Conservation (phyloP, 768 basidiomycete species). For the Phlegmacium glaucopus region DNA sequence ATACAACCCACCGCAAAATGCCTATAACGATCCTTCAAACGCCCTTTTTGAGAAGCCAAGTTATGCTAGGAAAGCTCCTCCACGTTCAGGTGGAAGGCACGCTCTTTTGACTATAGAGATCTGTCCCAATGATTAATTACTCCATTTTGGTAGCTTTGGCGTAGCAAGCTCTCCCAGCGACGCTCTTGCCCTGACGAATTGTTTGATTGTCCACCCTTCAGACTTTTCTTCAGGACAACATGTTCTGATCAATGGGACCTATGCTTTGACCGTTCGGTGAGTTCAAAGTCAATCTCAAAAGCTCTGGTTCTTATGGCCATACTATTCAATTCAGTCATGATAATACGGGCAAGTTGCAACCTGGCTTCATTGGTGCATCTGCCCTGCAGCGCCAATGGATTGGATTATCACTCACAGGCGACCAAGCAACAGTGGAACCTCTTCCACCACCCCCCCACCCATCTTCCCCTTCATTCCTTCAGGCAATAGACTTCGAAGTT, state of each 20-base stretch:
- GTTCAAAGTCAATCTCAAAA: background rate
- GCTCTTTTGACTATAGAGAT: slow-evolving; percentile 1
- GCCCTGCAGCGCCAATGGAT: slow-evolving; percentile 87
- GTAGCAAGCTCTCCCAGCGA: slow-evolving; percentile 64
- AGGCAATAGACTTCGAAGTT: slow-evolving; percentile 78
- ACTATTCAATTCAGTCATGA: slow-evolving; percentile 76
- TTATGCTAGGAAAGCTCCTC: slow-evolving; percentile 38
- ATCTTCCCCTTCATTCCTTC: slow-evolving; percentile 57
- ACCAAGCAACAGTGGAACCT: slow-evolving; percentile 67
- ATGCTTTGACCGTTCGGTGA: slow-evolving; percentile 74
- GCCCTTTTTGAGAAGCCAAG: slow-evolving; percentile 49
- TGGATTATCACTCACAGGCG: slow-evolving; percentile 74
- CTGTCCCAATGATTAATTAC: too few relatives aligned
- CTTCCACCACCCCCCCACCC: slow-evolving; percentile 52
- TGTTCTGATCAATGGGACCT: slow-evolving; percentile 70
- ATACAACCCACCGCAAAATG: slow-evolving; percentile 32
- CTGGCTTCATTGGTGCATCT: slow-evolving; percentile 74
- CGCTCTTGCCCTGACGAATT: slow-evolving; percentile 73
- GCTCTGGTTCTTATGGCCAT: background rate
- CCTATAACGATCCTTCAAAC: slow-evolving; percentile 52
- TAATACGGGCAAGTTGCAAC: slow-evolving; percentile 64
- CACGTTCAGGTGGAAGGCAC: slow-evolving; percentile 31
- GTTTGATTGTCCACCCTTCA: slow-evolving; percentile 71
- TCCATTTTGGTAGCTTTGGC: slow-evolving; percentile 35
- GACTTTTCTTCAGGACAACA: slow-evolving; percentile 77